Conservation (phyloP, 2,329 filamentous ascomycete genomes). For the Nemania serpens region DNA sequence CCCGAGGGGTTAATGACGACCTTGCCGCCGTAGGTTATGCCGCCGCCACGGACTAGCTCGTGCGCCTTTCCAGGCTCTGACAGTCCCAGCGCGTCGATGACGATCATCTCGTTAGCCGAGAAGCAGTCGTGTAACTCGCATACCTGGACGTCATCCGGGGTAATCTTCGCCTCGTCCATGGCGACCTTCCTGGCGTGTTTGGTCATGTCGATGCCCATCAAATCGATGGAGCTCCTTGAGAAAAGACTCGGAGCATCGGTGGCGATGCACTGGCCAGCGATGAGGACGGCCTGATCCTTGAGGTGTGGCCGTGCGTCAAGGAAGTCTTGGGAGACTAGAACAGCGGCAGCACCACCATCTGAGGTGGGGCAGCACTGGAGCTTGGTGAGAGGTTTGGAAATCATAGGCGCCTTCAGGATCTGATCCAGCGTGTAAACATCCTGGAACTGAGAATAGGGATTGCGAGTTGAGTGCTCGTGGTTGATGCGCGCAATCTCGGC, state of each 20-base stretch:
- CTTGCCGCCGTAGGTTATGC: constrained; percentile 87
- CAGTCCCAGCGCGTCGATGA: constrained; percentile 84
- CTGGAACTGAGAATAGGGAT: constrained; percentile 98
- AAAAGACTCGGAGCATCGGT: constrained; percentile 84
- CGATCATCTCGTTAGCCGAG: constrained; percentile 90
- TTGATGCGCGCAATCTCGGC: constrained; percentile 93
- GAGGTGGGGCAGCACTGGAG: constrained; percentile 98
- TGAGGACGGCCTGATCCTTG: constrained; percentile 78
- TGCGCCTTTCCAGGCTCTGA: constrained; percentile 82
- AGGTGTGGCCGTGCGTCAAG: constrained; percentile 84
- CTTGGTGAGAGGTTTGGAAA: constrained; percentile 89
- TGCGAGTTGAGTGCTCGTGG: constrained; percentile 87
- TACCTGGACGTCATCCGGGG: constrained; percentile 74
- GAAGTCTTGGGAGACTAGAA: constrained; percentile 88
- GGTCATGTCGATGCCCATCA: constrained; percentile 89
- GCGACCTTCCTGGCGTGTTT: constrained; percentile 71
- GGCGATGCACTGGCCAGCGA: constrained; percentile 86
- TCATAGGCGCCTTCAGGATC: constrained; percentile 74
- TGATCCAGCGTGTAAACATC: constrained; percentile 89
- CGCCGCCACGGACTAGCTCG: constrained; percentile 82
- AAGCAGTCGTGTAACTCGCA: constrained; percentile 98
- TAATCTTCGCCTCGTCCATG: constrained; percentile 72
- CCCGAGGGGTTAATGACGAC: constrained; percentile 92
- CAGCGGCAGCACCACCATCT: constrained; percentile 85
- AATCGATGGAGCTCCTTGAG: constrained; percentile 79